Base-by-base conservation (phyloP, 257 asterid species). In the Thymus mandschuricus region DNA sequence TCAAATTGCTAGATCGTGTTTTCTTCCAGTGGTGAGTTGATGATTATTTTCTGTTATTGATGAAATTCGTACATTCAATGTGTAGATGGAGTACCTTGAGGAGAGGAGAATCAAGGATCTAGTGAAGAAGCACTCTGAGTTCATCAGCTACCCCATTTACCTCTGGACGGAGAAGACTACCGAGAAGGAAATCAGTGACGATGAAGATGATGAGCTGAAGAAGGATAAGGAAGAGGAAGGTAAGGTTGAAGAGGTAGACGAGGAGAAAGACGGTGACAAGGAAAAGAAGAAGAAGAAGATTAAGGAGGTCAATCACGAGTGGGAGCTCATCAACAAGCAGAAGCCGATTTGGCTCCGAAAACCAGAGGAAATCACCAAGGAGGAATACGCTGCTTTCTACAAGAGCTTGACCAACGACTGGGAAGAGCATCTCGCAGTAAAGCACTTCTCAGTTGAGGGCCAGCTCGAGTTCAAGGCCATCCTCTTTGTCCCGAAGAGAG, bases 391-490 rank as follows among this genome's bases (percentile, higher is more conserved):
- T 15, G 66, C 97, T 0, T 90, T 90, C 82, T 90, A 90, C 82
- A 88, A 88, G 86, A 90, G 96, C 82, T 40, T 90, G 64, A 90
- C 97, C 1, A 88, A 90, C 40, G 97, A 90, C 38, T 90, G 97
- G 97, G 96, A 90, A 68, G 97, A 90, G 0, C 96, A 90, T 54
- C 96, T 90, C 27, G 96, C 96, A 3, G 97, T 90, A 38, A 86
- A 90, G 64, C 96, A 90, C 61, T 90, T 90, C 75, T 88, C 97
- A 6, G 96, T 90, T 1, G 97, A 90, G 50, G 97, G 97, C 3
- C 97, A 90, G 75, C 93, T 90, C 3, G 96, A 90, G 46, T 90
- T 90, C 80, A 90, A 88, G 78, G 96, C 97, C 1, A 75, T 90
- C 12, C 90, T 90, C 29, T 90, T 88, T 73, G 96, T 90, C 54